These are phyloP conservation scores for Colletotrichum trifolii DNA, from an alignment of 2,329 filamentous ascomycete genomes.

Conservation along the genomic window DNA sequence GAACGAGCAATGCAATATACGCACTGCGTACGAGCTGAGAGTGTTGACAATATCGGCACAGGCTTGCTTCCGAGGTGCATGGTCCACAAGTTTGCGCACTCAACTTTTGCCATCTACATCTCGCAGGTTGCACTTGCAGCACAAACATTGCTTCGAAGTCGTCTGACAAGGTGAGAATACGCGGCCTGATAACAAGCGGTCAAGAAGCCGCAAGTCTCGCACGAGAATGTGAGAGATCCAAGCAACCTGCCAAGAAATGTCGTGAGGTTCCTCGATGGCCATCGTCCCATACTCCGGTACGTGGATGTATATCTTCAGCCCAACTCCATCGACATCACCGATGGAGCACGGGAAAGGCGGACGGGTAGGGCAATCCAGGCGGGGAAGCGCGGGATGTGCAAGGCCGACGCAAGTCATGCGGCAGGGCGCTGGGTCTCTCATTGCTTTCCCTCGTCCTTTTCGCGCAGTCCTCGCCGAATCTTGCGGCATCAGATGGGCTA, in stretches of 20 bases:
- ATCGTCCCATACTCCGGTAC: no score
- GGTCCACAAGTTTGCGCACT: constrained; percentile 20
- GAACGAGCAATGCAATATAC: no score
- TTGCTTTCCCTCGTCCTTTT: background rate
- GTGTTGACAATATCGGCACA: background rate
- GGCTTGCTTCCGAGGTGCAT: constrained; percentile 5
- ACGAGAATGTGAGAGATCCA: background rate
- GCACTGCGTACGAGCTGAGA: background rate
- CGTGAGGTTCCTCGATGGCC: no score
- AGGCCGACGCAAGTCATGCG: constrained; percentile 20
- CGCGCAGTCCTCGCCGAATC: constrained; percentile 5
- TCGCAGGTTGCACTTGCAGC: background rate
- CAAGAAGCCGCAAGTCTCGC: constrained; percentile 14
- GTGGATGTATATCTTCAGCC: no score
- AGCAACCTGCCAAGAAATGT: no score
- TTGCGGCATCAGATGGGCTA: constrained; percentile 3
- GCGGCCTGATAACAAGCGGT: constrained; percentile 2
- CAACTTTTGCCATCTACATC: constrained; percentile 1
- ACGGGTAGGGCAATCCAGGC: background rate
- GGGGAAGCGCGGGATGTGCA: constrained; percentile 14
- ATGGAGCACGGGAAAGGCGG: no score
- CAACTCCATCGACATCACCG: no score
- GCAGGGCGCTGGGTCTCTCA: constrained; percentile 1
- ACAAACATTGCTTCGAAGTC: background rate
- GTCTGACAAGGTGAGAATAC: background rate